Conservation (phyloP, 2,329 filamentous ascomycete genomes). For the Cladophialophora exuberans region DNA sequence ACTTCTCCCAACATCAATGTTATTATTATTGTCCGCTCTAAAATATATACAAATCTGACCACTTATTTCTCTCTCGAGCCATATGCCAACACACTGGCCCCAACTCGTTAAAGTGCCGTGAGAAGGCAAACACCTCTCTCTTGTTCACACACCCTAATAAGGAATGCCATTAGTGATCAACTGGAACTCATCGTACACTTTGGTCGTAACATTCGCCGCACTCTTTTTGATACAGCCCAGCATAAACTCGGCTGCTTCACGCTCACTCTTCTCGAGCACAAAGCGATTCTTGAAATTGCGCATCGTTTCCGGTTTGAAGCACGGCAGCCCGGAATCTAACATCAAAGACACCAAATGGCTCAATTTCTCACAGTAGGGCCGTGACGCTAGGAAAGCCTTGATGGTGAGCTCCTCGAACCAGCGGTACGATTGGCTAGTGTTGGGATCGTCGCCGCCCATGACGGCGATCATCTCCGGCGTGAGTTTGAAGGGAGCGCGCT, state of each 20-base stretch:
- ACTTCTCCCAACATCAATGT: too few relatives aligned
- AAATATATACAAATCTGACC: too few relatives aligned
- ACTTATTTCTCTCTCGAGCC: too few relatives aligned
- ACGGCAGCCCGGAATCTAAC: slow-evolving; percentile 94
- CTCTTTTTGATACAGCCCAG: slow-evolving; percentile 86
- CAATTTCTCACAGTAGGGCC: slow-evolving; percentile 86
- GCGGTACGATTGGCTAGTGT: slow-evolving; percentile 82
- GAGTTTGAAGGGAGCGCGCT: slow-evolving; percentile 97
- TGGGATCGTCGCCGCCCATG: slow-evolving; percentile 72
- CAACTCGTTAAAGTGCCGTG: too few relatives aligned
- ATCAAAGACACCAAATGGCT: slow-evolving; percentile 89
- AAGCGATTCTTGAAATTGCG: slow-evolving; percentile 91
- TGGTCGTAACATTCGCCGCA: slow-evolving; percentile 86
- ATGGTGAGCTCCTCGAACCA: slow-evolving; percentile 97
- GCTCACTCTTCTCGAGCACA: slow-evolving; percentile 85
- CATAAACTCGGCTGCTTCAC: slow-evolving; percentile 95
- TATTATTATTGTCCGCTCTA: too few relatives aligned
- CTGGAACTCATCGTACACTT: slow-evolving; percentile 98
- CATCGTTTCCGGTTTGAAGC: slow-evolving; percentile 96
- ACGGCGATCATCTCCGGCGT: slow-evolving; percentile 98
- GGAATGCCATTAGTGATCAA: slow-evolving; percentile 96
- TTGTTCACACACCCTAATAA: slow-evolving; percentile 58
- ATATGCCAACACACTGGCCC: too few relatives aligned
- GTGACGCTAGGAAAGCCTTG: slow-evolving; percentile 88
- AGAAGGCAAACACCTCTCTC: not conserved